These are phyloP conservation scores for Entelexis paramagnoliae DNA, from an alignment of 1,139 yeast genomes.

Conservation along the genomic window DNA sequence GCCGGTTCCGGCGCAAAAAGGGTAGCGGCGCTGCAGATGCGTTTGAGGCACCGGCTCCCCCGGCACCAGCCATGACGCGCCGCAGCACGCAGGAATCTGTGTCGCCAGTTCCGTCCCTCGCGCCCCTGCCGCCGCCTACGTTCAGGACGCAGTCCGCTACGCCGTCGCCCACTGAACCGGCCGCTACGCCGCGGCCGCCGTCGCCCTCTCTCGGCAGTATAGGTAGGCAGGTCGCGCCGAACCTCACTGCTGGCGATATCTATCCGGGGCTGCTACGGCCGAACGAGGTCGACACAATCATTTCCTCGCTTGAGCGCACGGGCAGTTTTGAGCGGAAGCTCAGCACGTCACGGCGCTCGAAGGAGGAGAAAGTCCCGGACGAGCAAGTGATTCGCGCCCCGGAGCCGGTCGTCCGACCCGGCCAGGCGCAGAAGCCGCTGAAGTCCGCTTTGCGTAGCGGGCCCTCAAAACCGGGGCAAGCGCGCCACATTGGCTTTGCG, in stretches of 20 bases:
- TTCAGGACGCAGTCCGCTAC: neutral
- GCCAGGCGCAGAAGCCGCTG: neutral
- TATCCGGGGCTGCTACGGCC: slow-evolving; percentile 33
- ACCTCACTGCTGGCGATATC: slow-evolving; percentile 26
- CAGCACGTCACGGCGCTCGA: slow-evolving; percentile 23
- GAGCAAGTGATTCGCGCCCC: slow-evolving; percentile 29
- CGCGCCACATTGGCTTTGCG: slow-evolving; percentile 49
- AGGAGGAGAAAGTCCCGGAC: slow-evolving; percentile 27
- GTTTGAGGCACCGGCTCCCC: neutral
- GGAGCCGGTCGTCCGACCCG: neutral
- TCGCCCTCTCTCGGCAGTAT: slow-evolving; percentile 13
- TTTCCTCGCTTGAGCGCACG: slow-evolving; percentile 32
- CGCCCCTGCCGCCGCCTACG: neutral
- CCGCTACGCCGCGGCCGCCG: slow-evolving; percentile 10
- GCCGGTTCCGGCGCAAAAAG: slow-evolving; percentile 5
- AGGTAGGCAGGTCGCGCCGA: slow-evolving; percentile 6
- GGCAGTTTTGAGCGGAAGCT: slow-evolving; percentile 32
- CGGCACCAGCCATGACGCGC: neutral
- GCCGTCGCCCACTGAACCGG: neutral
- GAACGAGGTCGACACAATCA: slow-evolving; percentile 31
- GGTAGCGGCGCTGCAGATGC: neutral
- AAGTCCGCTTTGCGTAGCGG: slow-evolving; percentile 3
- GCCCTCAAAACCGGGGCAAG: neutral
- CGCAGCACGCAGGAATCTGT: neutral
- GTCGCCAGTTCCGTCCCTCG: neutral